These are phyloP conservation scores for Allium fistulosum DNA, from an alignment of 106 monocot genomes.

Conservation along the genomic window DNA sequence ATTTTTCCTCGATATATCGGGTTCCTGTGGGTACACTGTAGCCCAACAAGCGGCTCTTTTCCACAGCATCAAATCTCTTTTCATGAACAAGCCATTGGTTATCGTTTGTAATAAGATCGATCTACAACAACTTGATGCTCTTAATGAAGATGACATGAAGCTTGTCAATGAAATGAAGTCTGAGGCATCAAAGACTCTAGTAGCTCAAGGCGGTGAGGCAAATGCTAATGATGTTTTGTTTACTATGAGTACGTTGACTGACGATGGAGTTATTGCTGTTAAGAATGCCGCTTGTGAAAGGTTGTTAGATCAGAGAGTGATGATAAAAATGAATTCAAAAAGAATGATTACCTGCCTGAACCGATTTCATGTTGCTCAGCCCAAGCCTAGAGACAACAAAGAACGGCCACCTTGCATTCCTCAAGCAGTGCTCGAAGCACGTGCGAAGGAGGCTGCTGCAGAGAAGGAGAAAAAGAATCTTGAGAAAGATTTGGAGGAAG, in stretches of 20 bases:
- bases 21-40: constrained; percentile 88
- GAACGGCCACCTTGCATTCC: constrained; percentile 90
- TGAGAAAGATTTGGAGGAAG: constrained; percentile 85
- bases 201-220: constrained; percentile 47
- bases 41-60: constrained; percentile 90
- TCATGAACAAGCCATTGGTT: constrained; percentile 87
- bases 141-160: constrained; percentile 87
- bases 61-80: constrained; percentile 79
- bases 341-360: constrained; percentile 82
- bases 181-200: constrained; percentile 65
- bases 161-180: constrained; percentile 80
- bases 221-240: constrained; percentile 60
- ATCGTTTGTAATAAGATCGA: constrained; percentile 99
- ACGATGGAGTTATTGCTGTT: constrained; percentile 85
- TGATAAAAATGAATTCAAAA: constrained; percentile 91
- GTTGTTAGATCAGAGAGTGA: constrained; percentile 74
- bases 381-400: constrained; percentile 82
- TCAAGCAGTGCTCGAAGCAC: constrained; percentile 69
- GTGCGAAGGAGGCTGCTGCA: constrained; percentile 22
- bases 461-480: constrained; percentile 67
- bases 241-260: constrained; percentile 86
- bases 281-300: constrained; percentile 95
- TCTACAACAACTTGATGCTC: constrained; percentile 68
- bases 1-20: constrained; percentile 92
- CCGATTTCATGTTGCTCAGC: constrained; percentile 90